These are phyloP conservation scores for Claviceps africana DNA, from an alignment of 2,329 filamentous ascomycete genomes.

Conservation along the genomic window DNA sequence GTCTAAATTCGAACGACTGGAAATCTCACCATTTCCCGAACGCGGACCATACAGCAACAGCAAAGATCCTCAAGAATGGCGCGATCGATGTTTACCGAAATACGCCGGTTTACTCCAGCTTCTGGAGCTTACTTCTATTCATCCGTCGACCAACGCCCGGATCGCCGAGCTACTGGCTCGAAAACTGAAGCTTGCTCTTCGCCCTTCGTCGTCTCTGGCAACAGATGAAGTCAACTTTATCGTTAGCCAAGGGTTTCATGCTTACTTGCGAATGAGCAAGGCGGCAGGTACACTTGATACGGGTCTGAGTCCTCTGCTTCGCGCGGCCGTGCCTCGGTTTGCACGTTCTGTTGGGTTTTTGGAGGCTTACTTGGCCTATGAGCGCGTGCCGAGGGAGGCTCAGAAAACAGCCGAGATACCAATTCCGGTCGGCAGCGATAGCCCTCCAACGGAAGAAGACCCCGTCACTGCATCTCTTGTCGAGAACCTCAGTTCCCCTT, in stretches of 20 bases:
- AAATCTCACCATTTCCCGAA: constrained; percentile 51
- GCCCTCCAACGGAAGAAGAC: constrained; percentile 35
- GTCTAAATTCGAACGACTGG: constrained; percentile 51
- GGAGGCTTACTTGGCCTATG: constrained; percentile 45
- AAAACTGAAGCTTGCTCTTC: constrained; percentile 51
- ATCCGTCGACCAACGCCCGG: constrained; percentile 51
- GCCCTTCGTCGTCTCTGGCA: constrained; percentile 42
- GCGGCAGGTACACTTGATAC: constrained; percentile 43
- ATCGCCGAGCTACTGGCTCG: constrained; percentile 51
- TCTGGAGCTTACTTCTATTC: constrained; percentile 45
- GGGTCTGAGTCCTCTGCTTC: constrained; percentile 50
- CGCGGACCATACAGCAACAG: constrained; percentile 47
- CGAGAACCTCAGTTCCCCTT: constrained; percentile 60
- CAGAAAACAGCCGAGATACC: constrained; percentile 9
- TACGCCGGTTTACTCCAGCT: constrained; percentile 54
- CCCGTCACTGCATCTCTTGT: constrained; percentile 51
- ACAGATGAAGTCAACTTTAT: constrained; percentile 59
- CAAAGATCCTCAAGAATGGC: constrained; percentile 48
- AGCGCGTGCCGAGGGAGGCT: constrained; percentile 19
- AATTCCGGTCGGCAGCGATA: constrained; percentile 28
- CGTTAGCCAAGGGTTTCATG: constrained; percentile 58
- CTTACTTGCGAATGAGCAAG: constrained; percentile 53
- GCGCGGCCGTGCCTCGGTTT: constrained; percentile 52
- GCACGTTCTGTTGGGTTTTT: constrained; percentile 52
- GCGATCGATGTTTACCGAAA: constrained; percentile 49